phyloP scores from a whole-genome alignment of 164 flowering plant genomes.

The Stephania cephalantha region DNA sequence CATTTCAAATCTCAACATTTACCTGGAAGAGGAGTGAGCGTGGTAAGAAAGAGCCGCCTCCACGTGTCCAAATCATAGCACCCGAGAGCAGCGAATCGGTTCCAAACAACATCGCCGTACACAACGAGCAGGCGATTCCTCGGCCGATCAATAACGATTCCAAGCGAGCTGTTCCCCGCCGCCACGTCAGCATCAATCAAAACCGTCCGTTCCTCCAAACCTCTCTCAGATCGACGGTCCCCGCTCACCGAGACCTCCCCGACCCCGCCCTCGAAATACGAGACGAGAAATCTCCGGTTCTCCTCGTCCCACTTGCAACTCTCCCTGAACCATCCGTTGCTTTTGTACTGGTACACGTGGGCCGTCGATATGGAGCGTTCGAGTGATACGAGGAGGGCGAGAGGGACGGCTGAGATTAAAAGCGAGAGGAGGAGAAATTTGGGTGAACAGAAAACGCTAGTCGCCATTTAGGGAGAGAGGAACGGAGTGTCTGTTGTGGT shows the following conservation, averaged over 20 bases:
- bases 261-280: slow-evolving; percentile 62
- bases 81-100: slow-evolving; percentile 54
- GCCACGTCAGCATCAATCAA: slow-evolving; percentile 46
- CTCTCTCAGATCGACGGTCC: slow-evolving; percentile 18
- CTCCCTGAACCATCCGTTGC: slow-evolving; percentile 71
- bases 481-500: background rate
- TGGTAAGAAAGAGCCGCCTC: slow-evolving; percentile 64
- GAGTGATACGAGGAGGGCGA: slow-evolving; percentile 48
- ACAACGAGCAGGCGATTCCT: slow-evolving; percentile 67
- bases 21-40: slow-evolving; percentile 63
- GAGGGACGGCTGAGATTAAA: slow-evolving; percentile 68
- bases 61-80: slow-evolving; percentile 74
- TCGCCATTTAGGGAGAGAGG: slow-evolving; percentile 10
- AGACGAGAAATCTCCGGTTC: slow-evolving; percentile 62
- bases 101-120: slow-evolving; percentile 42
- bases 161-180: slow-evolving; percentile 56
- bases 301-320: slow-evolving; percentile 68
- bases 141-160: slow-evolving; percentile 50
- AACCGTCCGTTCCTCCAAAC: slow-evolving; percentile 35
- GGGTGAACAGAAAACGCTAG: slow-evolving; percentile 31
- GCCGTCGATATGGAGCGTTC: slow-evolving; percentile 43
- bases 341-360: slow-evolving; percentile 56
- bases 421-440: slow-evolving; percentile 31
- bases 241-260: slow-evolving; percentile 45
- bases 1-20: slow-evolving; percentile 4